Evolutionary conservation across 768 basidiomycete genomes (phyloP), one percentile per base, ranked within the genome.

Genomic region (Tulasnella sp.): DNA sequence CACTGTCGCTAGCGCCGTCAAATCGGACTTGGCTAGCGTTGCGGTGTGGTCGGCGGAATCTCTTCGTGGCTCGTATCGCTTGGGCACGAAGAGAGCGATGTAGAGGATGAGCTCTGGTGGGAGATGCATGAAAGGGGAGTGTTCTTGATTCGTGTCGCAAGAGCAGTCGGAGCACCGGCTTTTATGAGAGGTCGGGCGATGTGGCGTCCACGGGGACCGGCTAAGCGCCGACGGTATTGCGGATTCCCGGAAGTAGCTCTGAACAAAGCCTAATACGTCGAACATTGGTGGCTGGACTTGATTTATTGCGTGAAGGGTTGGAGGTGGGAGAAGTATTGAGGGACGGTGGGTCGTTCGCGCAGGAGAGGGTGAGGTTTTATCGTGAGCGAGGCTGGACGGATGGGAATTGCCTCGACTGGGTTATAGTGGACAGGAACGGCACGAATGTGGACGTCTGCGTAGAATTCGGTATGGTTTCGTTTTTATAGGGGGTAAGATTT

Each of bases 51-150:
- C 76, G 71, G 27, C 40, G n/a, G 14, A 14, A 19, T 77, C n/a
- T 44, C 76, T 1, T 38, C 78, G 78, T 18, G 62, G 71, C 12
- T 79, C 78, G 36, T 72, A 79, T 44, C 78, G 62, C 78, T 79
- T 79, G 71, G 78, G 40, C 1, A 58, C 46, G 71, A 79, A 79
- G 36, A 31, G 73, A 3, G 68, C 78, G 71, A 74, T 79, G 78
- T 79, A 58, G 36, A 73, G 71, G 42, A 79, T 34, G 68, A 78
- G n/a, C 42, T 78, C 77, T n/a, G 77, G 77, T n/a, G 77, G 77
- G 52, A 78, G 27, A 44, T 62, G 42, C 56, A 78, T 40, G 3
- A 78, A 31, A 24, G 36, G 74, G 46, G 74, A 74, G 74, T 52
- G 52, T 6, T 24, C 9, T n/a, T n/a, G 52, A 10, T 52, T 52